Conservation (phyloP, 768 basidiomycete genomes). For the Tricholoma hemisulphureum region DNA sequence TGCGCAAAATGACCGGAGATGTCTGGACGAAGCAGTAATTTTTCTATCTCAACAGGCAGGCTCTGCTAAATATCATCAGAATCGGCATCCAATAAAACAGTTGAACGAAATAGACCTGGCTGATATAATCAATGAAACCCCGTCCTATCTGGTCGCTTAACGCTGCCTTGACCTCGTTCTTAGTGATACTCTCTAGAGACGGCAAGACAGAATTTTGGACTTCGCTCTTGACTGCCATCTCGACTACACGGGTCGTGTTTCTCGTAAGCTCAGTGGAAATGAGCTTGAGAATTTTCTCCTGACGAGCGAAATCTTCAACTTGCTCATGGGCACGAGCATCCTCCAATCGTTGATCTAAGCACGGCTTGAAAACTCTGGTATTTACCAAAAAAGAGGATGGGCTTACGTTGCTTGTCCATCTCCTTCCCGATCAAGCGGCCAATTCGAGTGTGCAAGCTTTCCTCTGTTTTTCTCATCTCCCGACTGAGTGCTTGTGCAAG, state of each 20-base stretch:
- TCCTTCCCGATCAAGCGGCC: slow-evolving; percentile 81
- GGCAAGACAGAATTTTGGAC: slow-evolving; percentile 84
- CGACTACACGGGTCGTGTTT: slow-evolving; percentile 86
- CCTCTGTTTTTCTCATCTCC: slow-evolving; percentile 83
- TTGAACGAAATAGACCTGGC: slow-evolving; percentile 52
- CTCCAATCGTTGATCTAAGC: slow-evolving; percentile 77
- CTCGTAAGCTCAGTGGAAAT: slow-evolving; percentile 84
- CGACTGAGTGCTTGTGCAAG: slow-evolving; percentile 61
- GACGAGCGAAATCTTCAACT: slow-evolving; percentile 75
- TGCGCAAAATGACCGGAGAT: slow-evolving; percentile 76
- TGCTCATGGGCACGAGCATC: slow-evolving; percentile 78
- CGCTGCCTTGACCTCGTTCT: slow-evolving; percentile 74
- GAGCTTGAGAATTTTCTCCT: slow-evolving; percentile 86
- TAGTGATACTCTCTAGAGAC: slow-evolving; percentile 78
- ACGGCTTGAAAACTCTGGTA: background rate
- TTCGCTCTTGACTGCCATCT: slow-evolving; percentile 83
- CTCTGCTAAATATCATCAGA: slow-evolving; percentile 42
- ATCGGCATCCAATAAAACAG: background rate
- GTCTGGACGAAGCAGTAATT: slow-evolving; percentile 71
- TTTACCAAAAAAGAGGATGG: slow-evolving; percentile 7
- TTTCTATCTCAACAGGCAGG: slow-evolving; percentile 77
- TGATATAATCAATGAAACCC: slow-evolving; percentile 69
- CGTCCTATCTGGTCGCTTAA: slow-evolving; percentile 76
- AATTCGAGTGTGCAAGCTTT: slow-evolving; percentile 71
- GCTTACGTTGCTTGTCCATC: slow-evolving; percentile 87